Conservation (phyloP, 73 alveolate genomes). For the Stentor roeselii region DNA sequence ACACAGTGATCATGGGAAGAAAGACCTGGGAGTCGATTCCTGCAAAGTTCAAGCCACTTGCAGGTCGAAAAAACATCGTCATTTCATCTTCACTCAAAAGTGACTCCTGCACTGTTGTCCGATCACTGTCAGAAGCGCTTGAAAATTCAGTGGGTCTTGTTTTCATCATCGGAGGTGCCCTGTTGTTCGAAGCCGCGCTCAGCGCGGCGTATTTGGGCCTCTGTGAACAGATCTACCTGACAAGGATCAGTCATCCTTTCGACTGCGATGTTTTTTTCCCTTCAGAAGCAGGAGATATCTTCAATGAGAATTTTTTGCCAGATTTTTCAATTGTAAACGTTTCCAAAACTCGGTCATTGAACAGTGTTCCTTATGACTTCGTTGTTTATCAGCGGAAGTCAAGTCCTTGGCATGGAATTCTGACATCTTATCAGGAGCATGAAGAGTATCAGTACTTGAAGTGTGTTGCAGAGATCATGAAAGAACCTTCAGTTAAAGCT, state of each 20-base stretch:
- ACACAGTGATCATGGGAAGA: conserved; percentile 79
- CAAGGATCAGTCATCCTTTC: conserved; percentile 54
- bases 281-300: background rate
- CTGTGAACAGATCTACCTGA: conserved; percentile 52
- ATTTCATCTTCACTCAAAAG: conserved; percentile 38
- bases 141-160: conserved; percentile 45
- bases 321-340: background rate
- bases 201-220: background rate
- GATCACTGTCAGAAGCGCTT: conserved; percentile 35
- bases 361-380: conserved; percentile 10
- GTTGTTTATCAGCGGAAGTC: background rate
- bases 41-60: conserved; percentile 59
- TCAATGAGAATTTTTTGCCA: conserved; percentile 22
- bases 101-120: conserved; percentile 15
- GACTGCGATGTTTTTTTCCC: conserved; percentile 57
- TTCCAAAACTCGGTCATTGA: background rate
- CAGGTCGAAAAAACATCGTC: conserved; percentile 69
- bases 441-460: conserved; percentile 65
- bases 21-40: conserved; percentile 93
- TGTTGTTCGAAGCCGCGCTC: conserved; percentile 47
- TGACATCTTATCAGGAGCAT: conserved; percentile 41
- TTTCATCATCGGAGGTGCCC: conserved; percentile 80
- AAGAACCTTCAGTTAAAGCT: conserved; percentile 49
- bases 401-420: background rate
- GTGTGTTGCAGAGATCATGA: conserved; percentile 60